Evolutionary conservation across 2,329 filamentous ascomycete species (phyloP), one percentile per base, ranked within the genome.

Genomic region (Periglandula ipomoeae): DNA sequence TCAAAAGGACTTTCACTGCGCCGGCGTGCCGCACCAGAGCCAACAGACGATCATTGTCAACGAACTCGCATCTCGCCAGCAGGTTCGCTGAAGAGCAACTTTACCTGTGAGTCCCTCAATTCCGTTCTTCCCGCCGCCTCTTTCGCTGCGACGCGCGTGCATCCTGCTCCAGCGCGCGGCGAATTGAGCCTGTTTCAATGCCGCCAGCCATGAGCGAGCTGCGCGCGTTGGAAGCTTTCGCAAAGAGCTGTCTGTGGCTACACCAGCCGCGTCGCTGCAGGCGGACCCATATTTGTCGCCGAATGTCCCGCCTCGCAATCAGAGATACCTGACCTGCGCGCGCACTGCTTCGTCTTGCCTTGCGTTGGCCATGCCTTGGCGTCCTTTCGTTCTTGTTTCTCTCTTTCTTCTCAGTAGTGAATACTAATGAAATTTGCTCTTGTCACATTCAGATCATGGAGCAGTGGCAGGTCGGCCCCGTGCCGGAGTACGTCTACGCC

Each of bases 401-500:
- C 20, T 51, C 41, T 50, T 41, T 52, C 47, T 45, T 51, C 39
- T 53, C 20, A 39, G 38, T 46, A 49, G 53, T 57, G 58, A 53
- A 64, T 49, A 53, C 58, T 59, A 57, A 56, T 50, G 49, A 45
- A 54, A 50, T 50, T 51, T 45, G 50, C 44, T 52, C 49, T 52
- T 50, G 52, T 52, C 53, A 53, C 54, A 53, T 53, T 52, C 61
- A 78, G 74, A 74, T 66, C 67, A 79, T 79, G 76, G 73, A 79
- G 70, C 75, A 78, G 67, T 79, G 76, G 76, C 74, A 78, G 66
- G 73, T 79, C 65, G 74, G 75, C 68, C 75, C 75, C 58, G 71
- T 79, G 67, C 75, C 75, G 68, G 75, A 78, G 66, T 77, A 78
- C 69, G 71, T 78, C 59, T 78, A 76, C 68, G 67, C 71, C 63